Base-by-base conservation (phyloP, 345 rosid genomes). In the Nephelium lappaceum region DNA sequence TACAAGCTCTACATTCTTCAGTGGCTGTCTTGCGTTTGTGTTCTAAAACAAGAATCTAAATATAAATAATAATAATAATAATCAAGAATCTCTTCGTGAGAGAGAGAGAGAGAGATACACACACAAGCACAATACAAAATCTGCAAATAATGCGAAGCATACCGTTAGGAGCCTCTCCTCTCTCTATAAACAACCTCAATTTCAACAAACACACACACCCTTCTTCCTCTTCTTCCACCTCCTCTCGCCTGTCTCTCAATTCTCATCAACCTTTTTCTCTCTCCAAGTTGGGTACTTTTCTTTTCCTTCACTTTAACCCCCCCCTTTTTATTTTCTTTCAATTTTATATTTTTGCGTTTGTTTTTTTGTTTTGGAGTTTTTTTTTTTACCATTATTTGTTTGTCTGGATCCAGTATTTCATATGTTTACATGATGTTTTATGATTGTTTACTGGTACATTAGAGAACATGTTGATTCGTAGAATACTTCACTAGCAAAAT, bases 141-240 rank as follows among this genome's bases (percentile, higher is more conserved):
- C 79, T 73, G 57, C 60, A 67, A 85, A 87, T 41, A 81, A 93
- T 95, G 98, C 86, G 86, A 93, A 87, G 94, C 78, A 74, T 88
- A 67, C 88, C 91, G 74, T 86, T 92, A 71, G 97, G 93, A 84
- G 75, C 86, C 76, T 88, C 84, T 62, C 85, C 91, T 47, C 69
- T 84, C 65, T 73, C 79, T 41, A 8, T 78, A 51, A 77, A 58
- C 80, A 66, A 38, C 31, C 75, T 84, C 83, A 76, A 72, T 80
- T 79, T 79, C 81, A 79, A 82, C 65, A 84, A 78, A 74, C 82
- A 68, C 65, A 80, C 78, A 71, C 82, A 58, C 67, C 69, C 85
- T 68, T 73, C 66, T 77, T 81, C 83, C 19, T 73, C 86, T 76
- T 81, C 81, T 5, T 77, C 89, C 58, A 43, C 77, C 18, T 21